Conservation (phyloP, 331 rosid genomes). For the Erythrophleum ivorense region DNA sequence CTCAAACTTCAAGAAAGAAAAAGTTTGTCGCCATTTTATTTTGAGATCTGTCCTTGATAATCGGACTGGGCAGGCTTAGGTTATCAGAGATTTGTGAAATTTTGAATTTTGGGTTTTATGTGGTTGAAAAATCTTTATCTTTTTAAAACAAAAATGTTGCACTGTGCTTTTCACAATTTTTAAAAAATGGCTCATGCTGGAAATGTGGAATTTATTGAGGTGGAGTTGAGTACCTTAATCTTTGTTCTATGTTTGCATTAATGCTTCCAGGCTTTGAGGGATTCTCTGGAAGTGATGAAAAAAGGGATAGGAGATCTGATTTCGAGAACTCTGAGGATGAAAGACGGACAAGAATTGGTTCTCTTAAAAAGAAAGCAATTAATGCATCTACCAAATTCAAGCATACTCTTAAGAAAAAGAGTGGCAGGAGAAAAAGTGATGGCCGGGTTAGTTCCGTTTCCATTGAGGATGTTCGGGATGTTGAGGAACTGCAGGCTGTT, state of each 20-base stretch:
- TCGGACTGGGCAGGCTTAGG: not conserved
- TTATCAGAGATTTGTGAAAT: not conserved
- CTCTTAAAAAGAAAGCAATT: slow-evolving; percentile 89
- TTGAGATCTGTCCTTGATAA: not conserved
- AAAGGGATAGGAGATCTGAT: slow-evolving; percentile 86
- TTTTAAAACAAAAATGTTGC: not conserved
- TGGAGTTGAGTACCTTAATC: not conserved
- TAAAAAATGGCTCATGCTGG: not conserved
- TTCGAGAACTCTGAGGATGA: slow-evolving; percentile 97
- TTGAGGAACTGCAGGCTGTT: slow-evolving; percentile 84
- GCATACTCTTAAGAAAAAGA: slow-evolving; percentile 91
- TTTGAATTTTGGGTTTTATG: not conserved
- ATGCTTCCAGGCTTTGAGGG: slow-evolving; percentile 85
- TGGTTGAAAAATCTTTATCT: not conserved
- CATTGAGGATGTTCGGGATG: slow-evolving; percentile 92
- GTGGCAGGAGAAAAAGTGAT: slow-evolving; percentile 79
- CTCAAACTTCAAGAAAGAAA: not conserved
- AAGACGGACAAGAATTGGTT: slow-evolving; percentile 86
- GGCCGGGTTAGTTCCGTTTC: slow-evolving; percentile 98
- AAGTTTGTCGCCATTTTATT: not conserved
- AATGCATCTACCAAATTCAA: slow-evolving; percentile 90
- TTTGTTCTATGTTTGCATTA: not conserved
- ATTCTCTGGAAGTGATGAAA: slow-evolving; percentile 92
- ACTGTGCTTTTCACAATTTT: not conserved
- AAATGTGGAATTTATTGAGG: not conserved